Evolutionary conservation across 2,329 filamentous ascomycete genomes (phyloP).

Genomic region (Cytospora leucostoma): DNA sequence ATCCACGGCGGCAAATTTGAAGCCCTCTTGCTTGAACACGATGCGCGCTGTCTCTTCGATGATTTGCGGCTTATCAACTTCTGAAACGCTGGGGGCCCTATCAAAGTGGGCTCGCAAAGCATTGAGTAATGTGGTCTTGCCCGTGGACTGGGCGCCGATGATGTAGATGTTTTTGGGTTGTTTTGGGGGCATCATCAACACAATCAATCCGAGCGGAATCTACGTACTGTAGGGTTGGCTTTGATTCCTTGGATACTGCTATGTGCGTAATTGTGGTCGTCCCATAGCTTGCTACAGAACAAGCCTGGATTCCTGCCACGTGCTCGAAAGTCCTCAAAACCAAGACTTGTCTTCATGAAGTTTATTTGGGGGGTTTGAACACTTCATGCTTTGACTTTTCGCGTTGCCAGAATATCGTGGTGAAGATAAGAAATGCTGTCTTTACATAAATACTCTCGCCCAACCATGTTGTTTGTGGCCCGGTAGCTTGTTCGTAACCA

Average conservation of each 20-base stretch:
- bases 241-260: no score
- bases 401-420: not conserved
- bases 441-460: not conserved
- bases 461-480: not conserved
- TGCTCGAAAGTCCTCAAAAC: no score
- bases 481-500: not conserved
- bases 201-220: not conserved
- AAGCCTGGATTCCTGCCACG: no score
- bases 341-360: no score
- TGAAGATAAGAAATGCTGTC: not conserved
- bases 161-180: not conserved
- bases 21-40: not conserved
- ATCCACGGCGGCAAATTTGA: not conserved
- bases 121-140: not conserved
- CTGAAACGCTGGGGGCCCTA: not conserved
- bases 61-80: not conserved
- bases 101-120: not conserved
- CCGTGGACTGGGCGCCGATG: not conserved
- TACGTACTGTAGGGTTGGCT: not conserved
- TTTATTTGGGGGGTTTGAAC: no score
- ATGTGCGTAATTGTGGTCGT: no score
- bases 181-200: not conserved
- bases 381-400: not conserved
- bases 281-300: no score
- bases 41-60: not conserved